Evolutionary conservation across 257 asterid genomes (phyloP).

Genomic region (Plantago major): DNA sequence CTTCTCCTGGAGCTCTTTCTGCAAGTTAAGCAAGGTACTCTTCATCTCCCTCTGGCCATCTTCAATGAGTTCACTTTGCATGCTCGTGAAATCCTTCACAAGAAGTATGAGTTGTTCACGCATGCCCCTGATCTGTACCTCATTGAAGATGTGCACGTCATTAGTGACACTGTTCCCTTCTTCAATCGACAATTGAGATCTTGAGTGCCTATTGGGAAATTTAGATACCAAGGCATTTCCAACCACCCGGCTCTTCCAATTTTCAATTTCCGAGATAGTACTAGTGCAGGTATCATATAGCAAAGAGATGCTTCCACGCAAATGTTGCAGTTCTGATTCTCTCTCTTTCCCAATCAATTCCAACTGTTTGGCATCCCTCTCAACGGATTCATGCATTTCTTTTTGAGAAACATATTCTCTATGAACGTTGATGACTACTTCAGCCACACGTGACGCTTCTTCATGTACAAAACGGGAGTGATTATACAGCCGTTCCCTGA

Average conservation of each 20-base stretch:
- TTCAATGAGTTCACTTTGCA: slow-evolving; percentile 55
- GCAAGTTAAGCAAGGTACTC: slow-evolving; percentile 59
- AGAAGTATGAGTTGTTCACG: slow-evolving; percentile 42
- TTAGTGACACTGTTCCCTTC: slow-evolving; percentile 28
- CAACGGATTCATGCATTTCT: slow-evolving; percentile 49
- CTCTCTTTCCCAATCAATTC: slow-evolving; percentile 52
- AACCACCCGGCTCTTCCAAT: slow-evolving; percentile 39
- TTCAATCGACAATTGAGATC: slow-evolving; percentile 29
- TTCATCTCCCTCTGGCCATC: slow-evolving; percentile 71
- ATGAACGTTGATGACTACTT: slow-evolving; percentile 37
- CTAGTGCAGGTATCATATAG: slow-evolving; percentile 61
- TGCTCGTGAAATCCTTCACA: slow-evolving; percentile 53
- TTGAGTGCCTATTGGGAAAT: slow-evolving; percentile 31
- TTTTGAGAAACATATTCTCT: slow-evolving; percentile 48
- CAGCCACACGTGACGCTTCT: slow-evolving; percentile 55
- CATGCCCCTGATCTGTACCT: slow-evolving; percentile 43
- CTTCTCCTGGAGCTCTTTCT: slow-evolving; percentile 91
- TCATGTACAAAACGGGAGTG: slow-evolving; percentile 52
- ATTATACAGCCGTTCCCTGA: slow-evolving; percentile 47
- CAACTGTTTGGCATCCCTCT: slow-evolving; percentile 41
- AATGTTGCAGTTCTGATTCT: slow-evolving; percentile 53
- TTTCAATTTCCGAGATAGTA: slow-evolving; percentile 58
- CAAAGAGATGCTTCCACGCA: slow-evolving; percentile 41
- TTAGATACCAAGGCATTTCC: slow-evolving; percentile 35
- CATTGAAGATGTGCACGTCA: too few relatives aligned